Evolutionary conservation across 202 grass and related monocot species (phyloP).

Genomic region (Setaria italica): DNA sequence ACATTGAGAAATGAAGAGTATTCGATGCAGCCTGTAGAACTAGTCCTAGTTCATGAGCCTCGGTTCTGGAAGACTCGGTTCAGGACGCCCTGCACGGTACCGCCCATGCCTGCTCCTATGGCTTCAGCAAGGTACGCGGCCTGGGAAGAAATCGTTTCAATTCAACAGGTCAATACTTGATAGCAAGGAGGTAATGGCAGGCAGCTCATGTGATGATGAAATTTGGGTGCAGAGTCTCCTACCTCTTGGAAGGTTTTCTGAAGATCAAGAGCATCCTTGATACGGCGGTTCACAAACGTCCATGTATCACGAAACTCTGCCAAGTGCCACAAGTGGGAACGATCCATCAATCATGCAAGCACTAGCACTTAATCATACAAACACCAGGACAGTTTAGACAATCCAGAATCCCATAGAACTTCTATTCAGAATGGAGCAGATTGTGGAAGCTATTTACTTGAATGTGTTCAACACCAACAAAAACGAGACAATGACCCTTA

Average conservation of each 20-base stretch:
- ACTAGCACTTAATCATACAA: neutral
- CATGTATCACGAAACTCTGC: constrained; percentile 90
- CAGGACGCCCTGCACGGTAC: constrained; percentile 75
- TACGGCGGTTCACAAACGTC: constrained; percentile 67
- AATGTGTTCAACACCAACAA: neutral
- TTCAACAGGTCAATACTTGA: constrained; percentile 10
- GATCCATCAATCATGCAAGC: neutral
- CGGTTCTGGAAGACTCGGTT: constrained; percentile 69
- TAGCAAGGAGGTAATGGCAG: neutral
- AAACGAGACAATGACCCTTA: neutral
- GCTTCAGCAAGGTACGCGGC: constrained; percentile 80
- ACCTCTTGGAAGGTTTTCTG: constrained; percentile 92
- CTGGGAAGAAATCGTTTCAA: constrained; percentile 44
- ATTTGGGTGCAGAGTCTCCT: constrained; percentile 11
- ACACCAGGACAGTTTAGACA: neutral
- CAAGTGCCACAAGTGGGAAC: constrained; percentile 17
- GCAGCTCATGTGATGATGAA: neutral
- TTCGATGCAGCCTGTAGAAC: neutral
- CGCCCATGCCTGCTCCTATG: constrained; percentile 74
- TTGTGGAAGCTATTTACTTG: neutral
- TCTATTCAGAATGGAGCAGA: neutral
- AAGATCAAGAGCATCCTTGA: constrained; percentile 83
- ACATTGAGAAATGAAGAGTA: neutral
- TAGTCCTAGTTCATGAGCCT: constrained; percentile 16
- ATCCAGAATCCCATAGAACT: neutral